Evolutionary conservation across 2,329 filamentous ascomycete genomes (phyloP).

Genomic region (Cephalotrichum gorgonifer): DNA sequence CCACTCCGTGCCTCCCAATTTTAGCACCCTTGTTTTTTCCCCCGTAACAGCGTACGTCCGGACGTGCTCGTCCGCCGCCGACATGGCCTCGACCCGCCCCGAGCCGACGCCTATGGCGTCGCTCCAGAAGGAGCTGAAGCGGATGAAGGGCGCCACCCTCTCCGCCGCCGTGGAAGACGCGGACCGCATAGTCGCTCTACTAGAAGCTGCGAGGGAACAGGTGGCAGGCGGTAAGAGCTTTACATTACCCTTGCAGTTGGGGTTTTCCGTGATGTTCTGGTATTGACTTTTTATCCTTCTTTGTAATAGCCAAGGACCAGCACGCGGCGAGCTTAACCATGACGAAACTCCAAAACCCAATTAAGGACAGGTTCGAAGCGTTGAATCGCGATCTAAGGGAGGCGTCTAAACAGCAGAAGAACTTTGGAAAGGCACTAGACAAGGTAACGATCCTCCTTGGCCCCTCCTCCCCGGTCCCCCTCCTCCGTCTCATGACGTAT

Average conservation of each 20-base stretch:
- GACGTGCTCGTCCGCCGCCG: not conserved
- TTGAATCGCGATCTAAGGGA: constrained; percentile 76
- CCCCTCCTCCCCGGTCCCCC: not conserved
- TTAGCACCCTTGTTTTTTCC: not conserved
- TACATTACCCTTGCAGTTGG: constrained; percentile 2
- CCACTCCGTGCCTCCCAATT: too few relatives aligned
- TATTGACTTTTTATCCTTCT: constrained; percentile 1
- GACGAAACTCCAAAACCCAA: constrained; percentile 74
- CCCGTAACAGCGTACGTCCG: not conserved
- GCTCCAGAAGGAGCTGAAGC: constrained; percentile 64
- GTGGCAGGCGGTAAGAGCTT: constrained; percentile 54
- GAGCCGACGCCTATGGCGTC: constrained; percentile 34
- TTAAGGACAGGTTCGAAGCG: constrained; percentile 70
- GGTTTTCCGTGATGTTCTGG: not conserved
- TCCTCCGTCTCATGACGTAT: not conserved
- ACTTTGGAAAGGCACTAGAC: constrained; percentile 77
- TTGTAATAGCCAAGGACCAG: constrained; percentile 45
- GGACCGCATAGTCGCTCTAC: constrained; percentile 69
- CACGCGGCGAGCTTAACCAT: constrained; percentile 63
- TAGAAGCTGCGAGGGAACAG: constrained; percentile 62
- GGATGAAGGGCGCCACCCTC: constrained; percentile 58
- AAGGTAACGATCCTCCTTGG: constrained; percentile 41
- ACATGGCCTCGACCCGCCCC: not conserved
- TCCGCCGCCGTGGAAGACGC: constrained; percentile 66
- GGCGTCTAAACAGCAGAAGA: constrained; percentile 70